Evolutionary conservation across 1,284 basidiomycete genomes (phyloP).

Genomic region (Moesziomyces sp.): DNA sequence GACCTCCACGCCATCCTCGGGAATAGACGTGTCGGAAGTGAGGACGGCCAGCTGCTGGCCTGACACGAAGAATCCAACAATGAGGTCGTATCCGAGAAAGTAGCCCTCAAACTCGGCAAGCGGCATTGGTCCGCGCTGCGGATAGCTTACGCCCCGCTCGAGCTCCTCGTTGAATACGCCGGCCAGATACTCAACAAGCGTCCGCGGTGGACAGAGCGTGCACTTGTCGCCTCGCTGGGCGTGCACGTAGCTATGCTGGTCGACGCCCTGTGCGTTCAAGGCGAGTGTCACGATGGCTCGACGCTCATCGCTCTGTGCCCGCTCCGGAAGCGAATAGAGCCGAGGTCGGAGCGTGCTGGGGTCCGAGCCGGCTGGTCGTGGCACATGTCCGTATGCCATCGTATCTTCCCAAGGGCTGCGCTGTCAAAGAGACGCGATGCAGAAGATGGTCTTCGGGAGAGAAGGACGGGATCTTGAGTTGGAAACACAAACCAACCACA

Average conservation of each 20-base stretch:
- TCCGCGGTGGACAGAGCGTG: constrained; percentile 16
- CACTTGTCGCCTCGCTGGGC: neutral
- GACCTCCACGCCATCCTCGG: constrained; percentile 15
- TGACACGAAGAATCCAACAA: constrained; percentile 43
- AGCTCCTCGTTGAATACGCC: constrained; percentile 55
- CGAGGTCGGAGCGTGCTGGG: constrained; percentile 39
- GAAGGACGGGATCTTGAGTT: no score
- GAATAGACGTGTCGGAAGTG: neutral
- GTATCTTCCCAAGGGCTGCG: neutral
- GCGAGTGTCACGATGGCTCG: constrained; percentile 36
- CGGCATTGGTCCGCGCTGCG: constrained; percentile 49
- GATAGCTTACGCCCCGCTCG: constrained; percentile 52
- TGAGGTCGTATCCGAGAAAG: constrained; percentile 50
- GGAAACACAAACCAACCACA: no score
- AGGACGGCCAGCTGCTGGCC: constrained; percentile 5
- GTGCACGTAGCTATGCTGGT: constrained; percentile 9
- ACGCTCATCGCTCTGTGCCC: constrained; percentile 26
- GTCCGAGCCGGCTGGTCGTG: constrained; percentile 41
- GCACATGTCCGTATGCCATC: constrained; percentile 57
- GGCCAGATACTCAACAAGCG: constrained; percentile 29
- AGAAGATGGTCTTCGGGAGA: no score
- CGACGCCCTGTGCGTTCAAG: constrained; percentile 33
- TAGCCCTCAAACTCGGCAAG: constrained; percentile 47
- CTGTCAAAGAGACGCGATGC: neutral
- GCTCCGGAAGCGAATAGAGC: constrained; percentile 37